Base-by-base conservation (phyloP, 768 basidiomycete genomes). In the Termitomyces sp. region DNA sequence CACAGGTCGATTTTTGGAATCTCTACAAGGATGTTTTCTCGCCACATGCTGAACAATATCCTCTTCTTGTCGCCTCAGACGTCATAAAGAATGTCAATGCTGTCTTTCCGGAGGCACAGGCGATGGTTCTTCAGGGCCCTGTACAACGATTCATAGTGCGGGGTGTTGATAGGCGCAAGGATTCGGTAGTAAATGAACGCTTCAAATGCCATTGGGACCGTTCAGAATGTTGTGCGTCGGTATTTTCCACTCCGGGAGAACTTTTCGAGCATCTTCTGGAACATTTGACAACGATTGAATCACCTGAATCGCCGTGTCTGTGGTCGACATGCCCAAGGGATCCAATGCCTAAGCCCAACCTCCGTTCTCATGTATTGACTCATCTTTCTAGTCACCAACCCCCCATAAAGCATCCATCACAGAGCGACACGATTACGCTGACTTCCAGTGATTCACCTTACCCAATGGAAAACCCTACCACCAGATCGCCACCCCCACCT, bases 1-100 rank as follows among this genome's bases (percentile, higher is more conserved):
- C 93, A 0, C 97, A 98, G 71, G 93, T 96, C 36, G 88, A 92
- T 57, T 93, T 99, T 67, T 99, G 96, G 95, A 93, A 85, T 58
- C 80, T 95, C 13, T 99, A 99, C 74, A 88, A 89, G 61, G 89
- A 91, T 59, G 84, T 84, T 1, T 97, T 98, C 66, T 73, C 81
- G 1, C 83, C 85, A 1, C 79, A 77, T 66, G 70, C 79, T 59
- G 81, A 84, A 1, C 78, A 77, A 57, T 76, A 83, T 58, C 81
- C 83, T 12, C 74, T 93, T 46, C 81, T 95, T 3, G 83, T 86
- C 2, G 95, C 97, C 0, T 88, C 92, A 1, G 96, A 99, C 46
- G 91, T 97, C 51, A 98, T 99, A 71, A 95, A 96, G 72, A 91
- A 91, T 61, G 91, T 95, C 61, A 92, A 84, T 51, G 74, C 83